Conservation (phyloP, 73 alveolate species). For the Breviolum minutum region DNA sequence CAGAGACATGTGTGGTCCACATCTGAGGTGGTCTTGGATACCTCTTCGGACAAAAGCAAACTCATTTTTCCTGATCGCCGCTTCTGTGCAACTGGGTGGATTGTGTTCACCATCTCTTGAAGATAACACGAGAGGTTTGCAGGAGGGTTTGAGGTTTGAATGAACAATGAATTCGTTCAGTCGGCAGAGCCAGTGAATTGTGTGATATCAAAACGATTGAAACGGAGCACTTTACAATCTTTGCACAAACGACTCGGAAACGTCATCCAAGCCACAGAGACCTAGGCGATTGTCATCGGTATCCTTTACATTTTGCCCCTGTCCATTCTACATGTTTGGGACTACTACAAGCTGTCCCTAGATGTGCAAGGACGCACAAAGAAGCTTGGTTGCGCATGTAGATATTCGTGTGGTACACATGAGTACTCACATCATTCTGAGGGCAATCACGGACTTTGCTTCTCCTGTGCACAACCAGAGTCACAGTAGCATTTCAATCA, state of each 20-base stretch:
- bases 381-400: not conserved
- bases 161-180: no score
- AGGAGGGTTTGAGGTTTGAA: no score
- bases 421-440: no score
- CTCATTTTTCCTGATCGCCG: conserved; percentile 66
- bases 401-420: no score
- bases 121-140: no score
- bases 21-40: conserved; percentile 53
- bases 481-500: not conserved
- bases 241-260: no score
- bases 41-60: not conserved
- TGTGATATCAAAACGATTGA: no score
- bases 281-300: conserved; percentile 66
- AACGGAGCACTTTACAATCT: no score
- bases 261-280: not conserved
- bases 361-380: conserved; percentile 89
- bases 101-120: not conserved
- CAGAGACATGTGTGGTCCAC: no score
- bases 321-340: conserved; percentile 55
- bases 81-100: conserved; percentile 35
- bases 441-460: no score
- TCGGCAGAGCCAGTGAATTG: no score
- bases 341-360: conserved; percentile 60
- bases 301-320: conserved; percentile 65
- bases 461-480: no score